phyloP scores from a whole-genome alignment of 1,139 yeast genomes.

The Saccharomyces hybrid region DNA sequence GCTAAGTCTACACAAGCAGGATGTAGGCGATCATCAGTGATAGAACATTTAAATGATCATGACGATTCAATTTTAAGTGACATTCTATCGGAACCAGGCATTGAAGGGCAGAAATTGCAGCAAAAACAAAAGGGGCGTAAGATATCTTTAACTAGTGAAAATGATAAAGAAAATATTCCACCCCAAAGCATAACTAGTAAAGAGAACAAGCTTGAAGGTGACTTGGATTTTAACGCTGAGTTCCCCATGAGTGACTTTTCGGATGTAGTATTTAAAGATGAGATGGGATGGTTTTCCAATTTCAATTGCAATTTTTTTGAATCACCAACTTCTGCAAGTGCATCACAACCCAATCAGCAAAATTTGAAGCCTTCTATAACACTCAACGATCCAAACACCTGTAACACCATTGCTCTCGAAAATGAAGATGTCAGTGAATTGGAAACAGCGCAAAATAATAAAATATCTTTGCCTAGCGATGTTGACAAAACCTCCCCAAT shows the following conservation, averaged over 20 bases:
- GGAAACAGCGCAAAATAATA: conserved; percentile 6
- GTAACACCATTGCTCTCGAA: conserved; percentile 33
- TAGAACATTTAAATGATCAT: not conserved
- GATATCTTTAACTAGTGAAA: conserved; percentile 11
- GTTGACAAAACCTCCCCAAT: conserved; percentile 30
- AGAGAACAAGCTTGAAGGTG: not conserved
- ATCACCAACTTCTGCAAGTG: conserved; percentile 8
- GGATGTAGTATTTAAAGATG: conserved; percentile 14
- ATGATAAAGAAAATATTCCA: conserved; percentile 28
- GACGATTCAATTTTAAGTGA: not conserved
- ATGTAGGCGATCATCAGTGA: not conserved
- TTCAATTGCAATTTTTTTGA: conserved; percentile 18
- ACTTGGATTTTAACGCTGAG: conserved; percentile 7
- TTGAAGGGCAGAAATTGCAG: not conserved
- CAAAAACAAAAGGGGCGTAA: not conserved
- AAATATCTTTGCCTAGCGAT: conserved; percentile 13
- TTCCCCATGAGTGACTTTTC: conserved; percentile 17
- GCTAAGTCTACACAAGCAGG: not conserved
- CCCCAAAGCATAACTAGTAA: conserved; percentile 11
- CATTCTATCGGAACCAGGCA: not conserved
- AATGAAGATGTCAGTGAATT: conserved; percentile 19
- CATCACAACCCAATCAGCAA: conserved; percentile 4
- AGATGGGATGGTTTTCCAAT: conserved; percentile 23
- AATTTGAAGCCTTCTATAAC: conserved; percentile 24
- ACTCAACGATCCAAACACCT: conserved; percentile 39